Base-by-base conservation (phyloP, 2,329 filamentous ascomycete genomes). In the Karstenula rhodostoma region DNA sequence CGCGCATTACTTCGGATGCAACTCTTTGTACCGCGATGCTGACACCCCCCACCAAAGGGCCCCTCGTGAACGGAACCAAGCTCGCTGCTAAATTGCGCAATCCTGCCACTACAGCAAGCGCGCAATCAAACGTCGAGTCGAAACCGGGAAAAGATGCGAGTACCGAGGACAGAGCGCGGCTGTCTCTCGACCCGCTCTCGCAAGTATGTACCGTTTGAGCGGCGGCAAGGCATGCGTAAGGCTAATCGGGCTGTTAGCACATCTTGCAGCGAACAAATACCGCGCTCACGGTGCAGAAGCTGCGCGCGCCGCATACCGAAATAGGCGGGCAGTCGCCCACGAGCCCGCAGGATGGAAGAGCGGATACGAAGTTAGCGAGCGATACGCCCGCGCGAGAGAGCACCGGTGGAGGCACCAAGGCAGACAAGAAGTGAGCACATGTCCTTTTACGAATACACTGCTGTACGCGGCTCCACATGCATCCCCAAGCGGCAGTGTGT, bases 261-360 rank as follows among this genome's bases (percentile, higher is more conserved):
- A 85, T 85, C 61, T 78, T 91, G 56, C 84, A 88, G 71, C 86
- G 90, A 67, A 90, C 89, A 56, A 90, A 87, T 70, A 89, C 88
- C 44, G 83, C 87, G 57, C 83, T 82, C 56, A 83, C 86, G 9
- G 84, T 87, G 56, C 82, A 86, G 55, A 84, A 84, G 61, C 76
- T 89, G 29, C 84, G 86, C 55, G 82, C 80, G 63, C 75, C 83
- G 60, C 79, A 81, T 15, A 63, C 64, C 61, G 80, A 78, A 33
- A 56, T 75, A 65, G 46, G 73, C 63, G 64, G 59, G 62, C 68
- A 70, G 60, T 58, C 70, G 27, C 71, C 70, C n/a, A 67, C 66
- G 19, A 69, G 65, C 19, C 65, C 82, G 19, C 81, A 84, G 25
- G 88, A 89, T 8, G 85, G 80, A 61, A 81, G 84, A 33, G 75